Evolutionary conservation across 208 protist species (phyloP), one percentile per base, ranked within the genome.

Genomic region (Wallacemonas sp.): DNA sequence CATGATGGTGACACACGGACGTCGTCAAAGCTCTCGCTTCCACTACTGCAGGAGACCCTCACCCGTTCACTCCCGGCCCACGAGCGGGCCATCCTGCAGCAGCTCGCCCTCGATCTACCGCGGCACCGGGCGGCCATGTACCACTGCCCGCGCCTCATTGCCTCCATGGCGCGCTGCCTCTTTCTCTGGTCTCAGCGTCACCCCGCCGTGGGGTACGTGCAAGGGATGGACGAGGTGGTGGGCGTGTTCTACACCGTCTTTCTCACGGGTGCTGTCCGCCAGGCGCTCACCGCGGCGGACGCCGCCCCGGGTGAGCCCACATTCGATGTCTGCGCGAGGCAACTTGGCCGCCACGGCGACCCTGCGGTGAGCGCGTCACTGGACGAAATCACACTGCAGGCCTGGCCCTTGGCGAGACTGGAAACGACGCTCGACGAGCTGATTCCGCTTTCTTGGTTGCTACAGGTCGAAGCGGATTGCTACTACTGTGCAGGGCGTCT

Each of bases 151-250:
- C 65, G 67, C 27, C 76, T 79, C 13, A 60, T 73, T 3, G 67
- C 73, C n/a, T 55, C 70, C 17, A 76, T 98, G 53, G 79, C 92
- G 39, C 79, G 92, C 22, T 87, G 95, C 29, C 65, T 98, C 4
- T 98, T 97, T 57, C 68, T 98, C 15, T 98, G 93, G 91, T 79
- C 91, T 0, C 84, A 96, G 37, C 82, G 93, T 1, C 95, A 98
- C 74, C 95, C 97, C 9, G 95, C 93, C 1, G 89, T 91, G 29
- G 95, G 94, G 4, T 98, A 98, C 70, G 96, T 98, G 50, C 94
- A 98, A 68, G 97, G 97, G 61, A 97, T 98, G 76, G 97, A 98
- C 60, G 97, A 98, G 70, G 66, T 98, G 9, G 76, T 97, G 15
- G 83, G 75, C 30, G 81, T 96, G 24, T 98, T 98, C 63, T 94